Percentiles rank a stretch among this genome's conserved stretches.
Conservation (phyloP, 1,284 basidiomycete genomes). For the Cutaneotrichosporon cavernicola region DNA sequence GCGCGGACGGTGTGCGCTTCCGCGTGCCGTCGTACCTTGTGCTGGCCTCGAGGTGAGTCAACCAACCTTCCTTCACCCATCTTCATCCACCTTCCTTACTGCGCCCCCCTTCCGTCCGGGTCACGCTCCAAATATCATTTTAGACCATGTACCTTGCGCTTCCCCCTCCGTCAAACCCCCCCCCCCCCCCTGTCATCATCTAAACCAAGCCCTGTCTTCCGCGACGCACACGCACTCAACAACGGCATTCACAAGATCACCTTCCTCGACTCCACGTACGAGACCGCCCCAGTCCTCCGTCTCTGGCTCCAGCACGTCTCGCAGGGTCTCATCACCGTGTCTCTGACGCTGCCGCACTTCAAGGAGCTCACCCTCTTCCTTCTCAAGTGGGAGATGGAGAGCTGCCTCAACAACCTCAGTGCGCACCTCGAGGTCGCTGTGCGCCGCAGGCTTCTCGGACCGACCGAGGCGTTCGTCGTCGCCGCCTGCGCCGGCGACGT, state of each 20-base stretch:
- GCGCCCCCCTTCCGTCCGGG: too few relatives aligned
- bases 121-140: too few relatives aligned
- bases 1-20: constrained; percentile 19
- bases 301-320: not conserved
- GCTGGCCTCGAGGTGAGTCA: not conserved
- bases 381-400: constrained; percentile 4
- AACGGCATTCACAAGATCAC: not conserved
- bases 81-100: not conserved
- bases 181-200: not conserved
- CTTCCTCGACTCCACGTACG: not conserved
- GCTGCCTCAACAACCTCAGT: not conserved
- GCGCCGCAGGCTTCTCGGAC: not conserved
- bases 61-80: not conserved
- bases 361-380: not conserved
- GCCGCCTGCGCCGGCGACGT: not conserved
- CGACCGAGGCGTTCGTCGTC: not conserved
- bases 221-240: not conserved
- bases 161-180: constrained; percentile 7
- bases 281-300: constrained; percentile 4
- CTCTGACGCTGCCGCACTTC: not conserved
- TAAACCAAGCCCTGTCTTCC: constrained; percentile 1
- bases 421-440: not conserved
- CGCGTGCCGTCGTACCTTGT: constrained; percentile 17
- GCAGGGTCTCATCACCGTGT: not conserved
- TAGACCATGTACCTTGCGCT: not conserved